Evolutionary conservation across 768 basidiomycete species (phyloP), one percentile per base, ranked within the genome.

Genomic region (Lentinus brumalis): DNA sequence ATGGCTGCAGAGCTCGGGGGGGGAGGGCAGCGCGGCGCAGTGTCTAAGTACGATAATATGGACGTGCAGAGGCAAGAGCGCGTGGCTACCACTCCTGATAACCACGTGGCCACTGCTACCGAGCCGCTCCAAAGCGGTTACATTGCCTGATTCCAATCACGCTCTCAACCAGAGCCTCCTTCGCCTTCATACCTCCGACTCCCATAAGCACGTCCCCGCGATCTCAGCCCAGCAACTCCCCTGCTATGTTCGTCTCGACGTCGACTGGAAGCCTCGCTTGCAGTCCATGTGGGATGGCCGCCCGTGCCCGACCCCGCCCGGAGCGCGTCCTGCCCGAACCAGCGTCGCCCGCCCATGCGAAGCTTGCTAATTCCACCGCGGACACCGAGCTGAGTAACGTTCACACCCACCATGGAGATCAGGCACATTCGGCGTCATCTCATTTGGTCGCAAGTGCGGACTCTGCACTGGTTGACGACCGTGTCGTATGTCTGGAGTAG

Each of bases 31-130:
- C 53, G 40, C 57, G 61, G 61, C 62, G 57, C 62, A 57, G 47
- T 54, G 62, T 58, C 57, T 56, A 56, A 62, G 61, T 56, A 59
- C 57, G 57, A 59, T 59, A 56, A 52, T 51, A 59, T 63, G 57
- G 62, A 59, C 57, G 62, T 51, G 42, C 58, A 53, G 62, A 59
- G 56, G 52, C 56, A 63, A 63, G 61, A 55, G 62, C 62, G 62
- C 62, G 62, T 63, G 62, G 62, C 62, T 56, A 59, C 53, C 61
- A 55, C 55, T 63, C 53, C 46, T 53, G 62, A 63, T 63, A 63
- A 63, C 62, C 62, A 63, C 62, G 62, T 63, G 62, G 53, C 31
- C 57, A 59, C 59, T 56, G 47, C 53, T 39, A 39, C 57, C 62
- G 62, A 26, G 21, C n/a, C 50, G 57, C 50, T 63, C 62, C 18